phyloP scores from a whole-genome alignment of 2,329 filamentous ascomycete species.

The Microcyclosporella mali region DNA sequence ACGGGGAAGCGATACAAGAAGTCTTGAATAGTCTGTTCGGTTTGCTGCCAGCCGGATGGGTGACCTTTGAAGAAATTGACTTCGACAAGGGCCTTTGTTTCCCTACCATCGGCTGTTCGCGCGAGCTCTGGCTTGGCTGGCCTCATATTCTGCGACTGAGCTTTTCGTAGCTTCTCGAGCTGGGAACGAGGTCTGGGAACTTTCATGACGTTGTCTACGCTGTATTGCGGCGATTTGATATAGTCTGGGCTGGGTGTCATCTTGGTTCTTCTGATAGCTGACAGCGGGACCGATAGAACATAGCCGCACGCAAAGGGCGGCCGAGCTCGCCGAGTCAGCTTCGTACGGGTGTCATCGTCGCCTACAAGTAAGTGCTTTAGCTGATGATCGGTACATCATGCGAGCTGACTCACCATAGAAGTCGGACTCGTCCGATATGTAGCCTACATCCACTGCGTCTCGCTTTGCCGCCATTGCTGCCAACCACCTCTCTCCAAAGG shows the following conservation, averaged over 20 bases:
- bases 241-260: not conserved
- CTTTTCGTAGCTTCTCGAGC: slow-evolving; percentile 8
- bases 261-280: slow-evolving; percentile 6
- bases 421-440: slow-evolving; percentile 38
- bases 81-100: slow-evolving; percentile 25
- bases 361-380: slow-evolving; percentile 6
- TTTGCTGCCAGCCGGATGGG: slow-evolving; percentile 50
- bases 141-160: not conserved
- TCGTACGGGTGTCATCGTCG: slow-evolving; percentile 5
- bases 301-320: no score
- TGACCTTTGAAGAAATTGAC: slow-evolving; percentile 57
- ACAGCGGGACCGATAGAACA: not conserved
- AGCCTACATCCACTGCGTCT: slow-evolving; percentile 7
- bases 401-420: slow-evolving; percentile 36
- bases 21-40: slow-evolving; percentile 55
- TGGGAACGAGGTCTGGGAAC: slow-evolving; percentile 20
- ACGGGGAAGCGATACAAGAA: slow-evolving; percentile 67
- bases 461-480: not conserved
- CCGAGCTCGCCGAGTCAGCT: no score
- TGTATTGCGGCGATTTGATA: no score
- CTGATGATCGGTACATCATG: not conserved
- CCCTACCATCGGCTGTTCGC: slow-evolving; percentile 3
- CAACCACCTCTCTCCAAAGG: not conserved
- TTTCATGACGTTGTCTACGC: slow-evolving; percentile 14
- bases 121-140: not conserved